These are phyloP conservation scores for Turnera subulata DNA, from an alignment of 345 rosid species.

Conservation along the genomic window DNA sequence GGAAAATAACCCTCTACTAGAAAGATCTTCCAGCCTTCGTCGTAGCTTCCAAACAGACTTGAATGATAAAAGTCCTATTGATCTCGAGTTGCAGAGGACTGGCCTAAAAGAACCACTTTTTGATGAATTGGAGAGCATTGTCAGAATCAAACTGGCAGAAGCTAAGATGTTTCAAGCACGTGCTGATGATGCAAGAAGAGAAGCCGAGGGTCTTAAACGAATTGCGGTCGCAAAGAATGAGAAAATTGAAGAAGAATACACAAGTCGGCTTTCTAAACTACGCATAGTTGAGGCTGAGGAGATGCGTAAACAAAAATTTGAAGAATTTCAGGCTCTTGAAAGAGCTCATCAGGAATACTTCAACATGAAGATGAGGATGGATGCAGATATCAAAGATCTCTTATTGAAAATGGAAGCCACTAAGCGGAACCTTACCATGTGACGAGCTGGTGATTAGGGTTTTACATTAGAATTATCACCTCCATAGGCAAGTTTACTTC, in stretches of 20 bases:
- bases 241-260: slow-evolving; percentile 69
- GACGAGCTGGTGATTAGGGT: slow-evolving; percentile 16
- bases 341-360: slow-evolving; percentile 72
- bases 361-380: slow-evolving; percentile 84
- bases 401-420: slow-evolving; percentile 84
- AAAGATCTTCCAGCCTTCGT: slow-evolving; percentile 47
- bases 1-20: slow-evolving; percentile 56
- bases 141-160: slow-evolving; percentile 82
- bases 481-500: slow-evolving; percentile 6
- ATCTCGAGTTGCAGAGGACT: slow-evolving; percentile 39
- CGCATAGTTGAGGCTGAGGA: slow-evolving; percentile 59
- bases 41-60: slow-evolving; percentile 45
- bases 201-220: slow-evolving; percentile 80
- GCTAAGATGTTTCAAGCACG: slow-evolving; percentile 86
- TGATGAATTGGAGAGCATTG: slow-evolving; percentile 84
- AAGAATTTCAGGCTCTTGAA: slow-evolving; percentile 72
- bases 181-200: slow-evolving; percentile 88
- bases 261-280: slow-evolving; percentile 53
- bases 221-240: slow-evolving; percentile 70
- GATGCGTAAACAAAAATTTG: slow-evolving; percentile 52
- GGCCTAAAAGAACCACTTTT: slow-evolving; percentile 54
- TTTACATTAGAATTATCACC: slow-evolving; percentile 8
- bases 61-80: slow-evolving; percentile 44
- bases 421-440: slow-evolving; percentile 55
- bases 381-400: slow-evolving; percentile 80